phyloP scores from a whole-genome alignment of 495 filamentous ascomycete species.

The Polyplosphaeria fusca region DNA sequence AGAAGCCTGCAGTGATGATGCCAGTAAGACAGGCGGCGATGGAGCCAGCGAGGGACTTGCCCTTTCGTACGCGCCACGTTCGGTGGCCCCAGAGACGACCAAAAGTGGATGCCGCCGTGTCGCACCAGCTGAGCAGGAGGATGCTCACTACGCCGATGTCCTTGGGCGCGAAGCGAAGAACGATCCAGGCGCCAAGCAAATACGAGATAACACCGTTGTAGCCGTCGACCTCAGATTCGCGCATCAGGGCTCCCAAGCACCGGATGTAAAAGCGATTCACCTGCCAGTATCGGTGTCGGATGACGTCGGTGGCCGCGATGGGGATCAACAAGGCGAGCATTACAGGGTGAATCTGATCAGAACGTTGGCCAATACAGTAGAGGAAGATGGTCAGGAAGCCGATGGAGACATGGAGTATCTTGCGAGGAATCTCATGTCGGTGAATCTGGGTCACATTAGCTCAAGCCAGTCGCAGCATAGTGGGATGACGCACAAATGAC shows the following conservation, averaged over 20 bases:
- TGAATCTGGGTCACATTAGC: constrained; percentile 61
- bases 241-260: constrained; percentile 85
- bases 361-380: constrained; percentile 73
- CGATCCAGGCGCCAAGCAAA: constrained; percentile 81
- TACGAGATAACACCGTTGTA: constrained; percentile 99
- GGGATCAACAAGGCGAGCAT: constrained; percentile 83
- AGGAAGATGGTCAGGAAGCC: constrained; percentile 85
- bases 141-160: constrained; percentile 89
- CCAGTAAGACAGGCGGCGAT: constrained; percentile 79
- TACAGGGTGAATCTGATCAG: constrained; percentile 71
- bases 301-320: constrained; percentile 74
- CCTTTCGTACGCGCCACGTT: constrained; percentile 75
- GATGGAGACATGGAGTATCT: constrained; percentile 84
- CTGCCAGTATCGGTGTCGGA: constrained; percentile 73
- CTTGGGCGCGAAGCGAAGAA: constrained; percentile 84
- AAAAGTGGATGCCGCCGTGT: constrained; percentile 92
- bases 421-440: constrained; percentile 73
- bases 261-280: constrained; percentile 88
- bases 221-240: constrained; percentile 85
- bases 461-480: too few relatives aligned
- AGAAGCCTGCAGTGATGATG: constrained; percentile 71
- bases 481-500: constrained; percentile 58
- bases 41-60: constrained; percentile 89
- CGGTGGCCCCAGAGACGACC: constrained; percentile 83
- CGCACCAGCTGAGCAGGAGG: constrained; percentile 92